Percentiles rank a stretch among this genome's conserved stretches.
Conservation (phyloP, 495 filamentous ascomycete genomes). For the Tuber borchii region DNA sequence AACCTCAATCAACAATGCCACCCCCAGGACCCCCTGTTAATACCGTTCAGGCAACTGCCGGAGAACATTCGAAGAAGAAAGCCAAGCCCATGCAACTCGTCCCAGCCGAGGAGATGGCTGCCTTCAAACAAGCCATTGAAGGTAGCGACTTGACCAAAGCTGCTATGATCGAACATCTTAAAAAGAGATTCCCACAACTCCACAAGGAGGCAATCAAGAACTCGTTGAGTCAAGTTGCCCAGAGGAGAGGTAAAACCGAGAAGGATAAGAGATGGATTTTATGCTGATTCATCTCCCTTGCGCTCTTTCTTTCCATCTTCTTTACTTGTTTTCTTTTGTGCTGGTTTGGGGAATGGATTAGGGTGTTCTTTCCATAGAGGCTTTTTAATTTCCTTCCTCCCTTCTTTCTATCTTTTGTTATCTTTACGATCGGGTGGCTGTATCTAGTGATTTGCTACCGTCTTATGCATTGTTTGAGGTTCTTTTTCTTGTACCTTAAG, state of each 20-base stretch:
- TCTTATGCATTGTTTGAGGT: not conserved
- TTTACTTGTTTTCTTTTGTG: not conserved
- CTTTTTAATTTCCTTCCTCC: not conserved
- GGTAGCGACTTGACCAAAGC: constrained; percentile 68
- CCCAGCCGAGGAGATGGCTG: constrained; percentile 57
- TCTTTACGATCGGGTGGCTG: not conserved
- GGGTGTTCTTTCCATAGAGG: not conserved
- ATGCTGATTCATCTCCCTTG: constrained; percentile 15
- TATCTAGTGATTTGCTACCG: not conserved
- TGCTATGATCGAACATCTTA: constrained; percentile 67
- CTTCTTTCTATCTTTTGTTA: not conserved
- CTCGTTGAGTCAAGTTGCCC: constrained; percentile 64
- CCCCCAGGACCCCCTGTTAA: not conserved
- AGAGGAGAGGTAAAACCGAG: constrained; percentile 55
- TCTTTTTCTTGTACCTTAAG: not conserved
- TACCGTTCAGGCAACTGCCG: not conserved
- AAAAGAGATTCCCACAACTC: constrained; percentile 67
- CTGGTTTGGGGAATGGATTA: not conserved
- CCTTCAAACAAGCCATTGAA: constrained; percentile 65
- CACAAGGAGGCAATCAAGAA: constrained; percentile 65
- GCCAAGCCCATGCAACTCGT: constrained; percentile 41
- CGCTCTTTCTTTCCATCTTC: not conserved
- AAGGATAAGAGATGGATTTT: constrained; percentile 40
- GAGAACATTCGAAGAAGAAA: constrained; percentile 47
- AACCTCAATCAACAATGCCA: not conserved